These are phyloP conservation scores for Salix udensis DNA, from an alignment of 345 rosid species.

Conservation along the genomic window DNA sequence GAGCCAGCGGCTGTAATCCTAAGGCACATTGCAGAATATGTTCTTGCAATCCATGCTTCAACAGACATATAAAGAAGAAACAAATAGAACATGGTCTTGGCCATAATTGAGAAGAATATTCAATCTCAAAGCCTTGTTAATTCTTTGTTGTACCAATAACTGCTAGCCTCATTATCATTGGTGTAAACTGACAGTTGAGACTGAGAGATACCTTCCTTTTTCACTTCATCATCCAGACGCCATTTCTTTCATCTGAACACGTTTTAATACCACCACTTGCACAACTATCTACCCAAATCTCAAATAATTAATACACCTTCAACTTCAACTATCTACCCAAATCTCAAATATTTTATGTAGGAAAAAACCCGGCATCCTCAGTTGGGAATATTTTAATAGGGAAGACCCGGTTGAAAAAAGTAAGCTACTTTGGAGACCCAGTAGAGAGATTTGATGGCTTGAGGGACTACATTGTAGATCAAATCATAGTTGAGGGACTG, in stretches of 20 bases:
- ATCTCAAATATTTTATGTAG: neutral
- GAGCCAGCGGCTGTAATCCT: neutral
- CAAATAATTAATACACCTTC: neutral
- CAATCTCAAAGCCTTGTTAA: too few species aligned
- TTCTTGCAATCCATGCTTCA: neutral
- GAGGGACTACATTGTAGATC: neutral
- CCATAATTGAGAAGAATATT: too few species aligned
- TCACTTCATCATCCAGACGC: too few species aligned
- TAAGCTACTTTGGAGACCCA: neutral
- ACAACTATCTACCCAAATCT: neutral
- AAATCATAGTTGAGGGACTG: neutral
- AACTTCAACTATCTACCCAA: neutral
- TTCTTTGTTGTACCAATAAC: too few species aligned
- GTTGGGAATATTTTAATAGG: neutral
- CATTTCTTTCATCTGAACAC: too few species aligned
- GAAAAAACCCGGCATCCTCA: too few species aligned
- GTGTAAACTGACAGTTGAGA: too few species aligned
- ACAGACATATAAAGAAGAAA: neutral
- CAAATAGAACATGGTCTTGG: neutral
- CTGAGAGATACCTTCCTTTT: too few species aligned
- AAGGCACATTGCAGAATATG: neutral
- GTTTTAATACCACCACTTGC: too few species aligned
- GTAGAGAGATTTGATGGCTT: neutral
- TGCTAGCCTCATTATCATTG: too few species aligned
- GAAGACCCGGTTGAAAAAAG: neutral